phyloP scores from a whole-genome alignment of 192 early-diverging fungal genomes.

The Anaeromyces robustus region DNA sequence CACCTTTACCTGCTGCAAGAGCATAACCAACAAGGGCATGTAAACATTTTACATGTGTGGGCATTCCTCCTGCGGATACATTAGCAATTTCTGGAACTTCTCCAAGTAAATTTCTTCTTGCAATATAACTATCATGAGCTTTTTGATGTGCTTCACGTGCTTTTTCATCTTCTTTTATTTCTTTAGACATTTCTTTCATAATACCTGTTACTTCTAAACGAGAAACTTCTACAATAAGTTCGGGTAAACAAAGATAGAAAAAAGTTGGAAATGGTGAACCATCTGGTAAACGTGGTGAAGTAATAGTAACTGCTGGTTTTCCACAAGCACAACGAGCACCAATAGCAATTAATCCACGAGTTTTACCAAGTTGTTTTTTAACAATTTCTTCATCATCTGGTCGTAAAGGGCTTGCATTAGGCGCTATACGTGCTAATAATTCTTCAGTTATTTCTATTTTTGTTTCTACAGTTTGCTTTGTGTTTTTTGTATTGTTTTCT shows the following conservation, averaged over 20 bases:
- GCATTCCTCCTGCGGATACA: not conserved
- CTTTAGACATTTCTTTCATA: not conserved
- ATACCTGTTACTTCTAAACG: not conserved
- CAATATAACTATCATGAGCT: not conserved
- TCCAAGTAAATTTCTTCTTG: not conserved
- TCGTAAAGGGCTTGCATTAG: not conserved
- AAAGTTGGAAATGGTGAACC: not conserved
- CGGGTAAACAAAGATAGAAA: not conserved
- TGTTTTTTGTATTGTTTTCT: not conserved
- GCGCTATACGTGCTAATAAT: not conserved
- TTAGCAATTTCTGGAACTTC: not conserved
- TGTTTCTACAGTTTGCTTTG: not conserved
- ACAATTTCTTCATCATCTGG: not conserved
- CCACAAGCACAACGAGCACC: not conserved
- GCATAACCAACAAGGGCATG: not conserved
- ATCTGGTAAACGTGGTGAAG: not conserved
- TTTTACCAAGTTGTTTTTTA: not conserved
- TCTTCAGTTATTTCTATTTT: not conserved
- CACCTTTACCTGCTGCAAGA: not conserved
- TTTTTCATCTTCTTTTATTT: not conserved
- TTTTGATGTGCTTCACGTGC: not conserved
- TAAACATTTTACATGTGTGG: not conserved
- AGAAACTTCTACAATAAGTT: not conserved
- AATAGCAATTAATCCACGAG: not conserved
- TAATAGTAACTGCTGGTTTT: not conserved